A percentile compares a stretch with the other conserved stretches of the same genome.
phyloP scores from a whole-genome alignment of 164 flowering plant species.

The Sextonia rubra region DNA sequence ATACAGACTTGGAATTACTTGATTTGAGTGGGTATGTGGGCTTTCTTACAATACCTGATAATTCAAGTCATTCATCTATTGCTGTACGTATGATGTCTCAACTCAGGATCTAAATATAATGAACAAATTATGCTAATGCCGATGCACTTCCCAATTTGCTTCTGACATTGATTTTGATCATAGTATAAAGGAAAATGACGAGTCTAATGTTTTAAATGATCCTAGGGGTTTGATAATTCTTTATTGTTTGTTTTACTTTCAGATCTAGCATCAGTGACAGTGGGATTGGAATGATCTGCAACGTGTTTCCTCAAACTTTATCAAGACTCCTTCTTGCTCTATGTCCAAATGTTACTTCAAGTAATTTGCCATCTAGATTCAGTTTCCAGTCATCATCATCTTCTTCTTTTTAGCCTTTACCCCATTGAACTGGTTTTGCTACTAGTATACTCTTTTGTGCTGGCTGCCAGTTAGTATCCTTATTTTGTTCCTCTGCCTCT shows the following conservation, averaged over 20 bases:
- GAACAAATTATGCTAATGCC: not conserved
- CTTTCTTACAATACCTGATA: not conserved
- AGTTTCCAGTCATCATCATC: not conserved
- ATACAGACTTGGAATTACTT: slow-evolving; percentile 70
- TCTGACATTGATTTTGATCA: not conserved
- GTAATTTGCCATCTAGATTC: slow-evolving; percentile 36
- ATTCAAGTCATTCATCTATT: not conserved
- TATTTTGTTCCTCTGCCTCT: not conserved
- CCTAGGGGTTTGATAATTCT: not conserved
- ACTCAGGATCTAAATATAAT: not conserved
- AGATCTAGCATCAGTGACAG: slow-evolving; percentile 95
- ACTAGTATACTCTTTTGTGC: not conserved
- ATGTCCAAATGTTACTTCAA: slow-evolving; percentile 91
- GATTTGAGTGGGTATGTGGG: slow-evolving; percentile 91
- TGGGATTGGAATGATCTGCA: slow-evolving; percentile 98
- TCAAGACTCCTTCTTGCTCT: slow-evolving; percentile 81
- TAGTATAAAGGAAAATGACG: not conserved
- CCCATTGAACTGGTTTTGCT: too few species aligned
- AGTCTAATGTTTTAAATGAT: not conserved
- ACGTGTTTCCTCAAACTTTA: slow-evolving; percentile 65
- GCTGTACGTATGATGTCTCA: not conserved
- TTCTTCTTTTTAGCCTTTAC: too few species aligned
- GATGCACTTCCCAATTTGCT: not conserved
- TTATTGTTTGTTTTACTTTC: slow-evolving; percentile 19
- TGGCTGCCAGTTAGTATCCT: not conserved